Conservation (phyloP, 495 filamentous ascomycete species). For the Penicillium lividum region DNA sequence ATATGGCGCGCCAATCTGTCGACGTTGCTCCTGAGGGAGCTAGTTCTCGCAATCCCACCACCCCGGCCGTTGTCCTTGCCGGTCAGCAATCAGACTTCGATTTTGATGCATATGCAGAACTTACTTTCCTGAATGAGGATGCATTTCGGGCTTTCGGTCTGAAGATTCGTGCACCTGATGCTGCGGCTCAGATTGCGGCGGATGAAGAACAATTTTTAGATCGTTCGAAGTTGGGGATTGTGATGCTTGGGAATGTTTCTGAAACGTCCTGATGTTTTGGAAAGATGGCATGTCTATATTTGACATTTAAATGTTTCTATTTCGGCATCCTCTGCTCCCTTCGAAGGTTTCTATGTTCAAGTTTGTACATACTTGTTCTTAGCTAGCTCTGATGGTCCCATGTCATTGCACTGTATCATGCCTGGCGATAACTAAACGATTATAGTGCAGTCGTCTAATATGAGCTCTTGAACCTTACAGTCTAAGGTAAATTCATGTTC, state of each 20-base stretch:
- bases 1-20: conserved; percentile 20
- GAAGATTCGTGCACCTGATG: conserved; percentile 25
- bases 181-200: conserved; percentile 22
- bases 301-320: too few species aligned
- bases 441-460: too few species aligned
- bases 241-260: conserved; percentile 28
- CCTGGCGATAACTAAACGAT: too few species aligned
- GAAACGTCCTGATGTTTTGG: conserved; percentile 5
- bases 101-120: conserved; percentile 38
- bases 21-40: conserved; percentile 16
- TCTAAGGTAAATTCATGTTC: neutral
- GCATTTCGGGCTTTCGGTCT: conserved; percentile 31
- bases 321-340: neutral
- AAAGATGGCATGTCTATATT: too few species aligned
- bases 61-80: conserved; percentile 32
- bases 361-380: too few species aligned
- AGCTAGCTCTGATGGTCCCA: too few species aligned
- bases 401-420: too few species aligned
- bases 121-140: conserved; percentile 35
- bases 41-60: conserved; percentile 20
- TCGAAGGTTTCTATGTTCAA: too few species aligned
- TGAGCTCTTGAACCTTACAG: too few species aligned
- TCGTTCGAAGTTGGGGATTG: conserved; percentile 23
- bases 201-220: conserved; percentile 42
- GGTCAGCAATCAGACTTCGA: conserved; percentile 42